phyloP scores from a whole-genome alignment of 768 basidiomycete species.

The Boletellus ananiceps region DNA sequence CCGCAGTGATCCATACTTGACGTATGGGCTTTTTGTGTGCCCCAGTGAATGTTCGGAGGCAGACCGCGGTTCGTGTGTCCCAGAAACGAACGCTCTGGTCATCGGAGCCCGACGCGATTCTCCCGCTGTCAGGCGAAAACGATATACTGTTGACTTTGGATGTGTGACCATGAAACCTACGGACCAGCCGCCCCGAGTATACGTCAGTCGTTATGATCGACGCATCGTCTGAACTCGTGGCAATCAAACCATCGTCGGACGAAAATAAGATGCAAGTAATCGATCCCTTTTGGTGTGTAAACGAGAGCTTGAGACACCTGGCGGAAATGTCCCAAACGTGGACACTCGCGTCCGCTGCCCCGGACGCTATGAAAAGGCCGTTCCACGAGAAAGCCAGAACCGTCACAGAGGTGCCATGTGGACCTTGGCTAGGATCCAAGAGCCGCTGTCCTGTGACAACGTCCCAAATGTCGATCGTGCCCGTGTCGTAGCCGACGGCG shows the following conservation, averaged over 20 bases:
- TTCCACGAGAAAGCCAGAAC: conserved; percentile 11
- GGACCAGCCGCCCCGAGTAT: conserved; percentile 5
- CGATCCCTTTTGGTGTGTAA: conserved; percentile 13
- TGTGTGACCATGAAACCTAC: conserved; percentile 15
- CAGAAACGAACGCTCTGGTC: conserved; percentile 23
- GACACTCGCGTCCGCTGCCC: conserved; percentile 10
- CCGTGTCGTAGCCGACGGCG: conserved; percentile 12
- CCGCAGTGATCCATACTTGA: conserved; percentile 17
- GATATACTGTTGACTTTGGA: conserved; percentile 16
- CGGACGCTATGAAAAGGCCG: conserved; percentile 12
- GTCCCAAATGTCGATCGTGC: conserved; percentile 16
- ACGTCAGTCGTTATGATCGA: conserved; percentile 14
- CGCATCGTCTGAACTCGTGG: conserved; percentile 12
- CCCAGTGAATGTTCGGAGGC: conserved; percentile 11
- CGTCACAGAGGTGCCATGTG: conserved; percentile 3
- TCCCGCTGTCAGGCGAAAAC: conserved; percentile 16
- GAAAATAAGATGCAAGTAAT: conserved; percentile 23
- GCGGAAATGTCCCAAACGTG: conserved; percentile 16
- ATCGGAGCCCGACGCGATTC: conserved; percentile 20
- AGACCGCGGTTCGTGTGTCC: conserved; percentile 19
- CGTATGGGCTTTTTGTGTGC: conserved; percentile 14
- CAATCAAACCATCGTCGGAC: conserved; percentile 8
- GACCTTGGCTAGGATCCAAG: neutral
- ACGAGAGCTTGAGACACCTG: conserved; percentile 1
- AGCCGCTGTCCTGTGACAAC: conserved; percentile 13